Conservation (phyloP, 2,329 filamentous ascomycete species). For the Exophiala lecanii-corni region DNA sequence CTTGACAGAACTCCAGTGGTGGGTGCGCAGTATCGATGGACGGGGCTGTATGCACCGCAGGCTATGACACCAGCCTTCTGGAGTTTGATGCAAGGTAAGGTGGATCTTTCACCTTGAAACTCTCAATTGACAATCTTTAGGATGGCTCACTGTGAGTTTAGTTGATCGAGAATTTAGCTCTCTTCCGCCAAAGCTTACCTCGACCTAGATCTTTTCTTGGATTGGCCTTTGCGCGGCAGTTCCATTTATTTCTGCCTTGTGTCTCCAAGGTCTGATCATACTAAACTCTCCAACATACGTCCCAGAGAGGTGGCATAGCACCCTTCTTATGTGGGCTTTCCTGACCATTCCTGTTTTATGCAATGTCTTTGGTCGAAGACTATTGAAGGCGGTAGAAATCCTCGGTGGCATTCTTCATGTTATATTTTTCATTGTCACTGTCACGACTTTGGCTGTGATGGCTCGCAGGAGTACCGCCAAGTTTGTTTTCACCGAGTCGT, state of each 20-base stretch:
- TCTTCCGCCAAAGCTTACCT: background rate
- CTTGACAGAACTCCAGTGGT: conserved; percentile 7
- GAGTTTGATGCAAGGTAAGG: conserved; percentile 12
- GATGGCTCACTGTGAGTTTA: conserved; percentile 5
- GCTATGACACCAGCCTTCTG: conserved; percentile 28
- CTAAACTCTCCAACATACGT: conserved; percentile 38
- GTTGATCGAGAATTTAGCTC: conserved; percentile 2
- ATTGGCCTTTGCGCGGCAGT: conserved; percentile 32
- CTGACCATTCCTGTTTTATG: conserved; percentile 32
- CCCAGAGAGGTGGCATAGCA: conserved; percentile 45
- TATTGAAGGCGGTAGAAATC: conserved; percentile 30
- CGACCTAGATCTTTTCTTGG: conserved; percentile 33
- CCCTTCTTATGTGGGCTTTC: conserved; percentile 39
- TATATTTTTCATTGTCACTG: conserved; percentile 34
- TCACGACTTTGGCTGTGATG: conserved; percentile 33
- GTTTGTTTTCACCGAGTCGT: conserved; percentile 42
- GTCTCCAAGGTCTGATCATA: conserved; percentile 35
- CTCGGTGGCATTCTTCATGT: conserved; percentile 30
- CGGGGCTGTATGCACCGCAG: conserved; percentile 31
- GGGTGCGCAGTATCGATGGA: conserved; percentile 40
- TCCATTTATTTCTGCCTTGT: conserved; percentile 28
- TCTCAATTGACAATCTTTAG: conserved; percentile 8
- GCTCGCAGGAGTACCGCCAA: conserved; percentile 30
- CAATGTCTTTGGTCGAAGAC: conserved; percentile 32
- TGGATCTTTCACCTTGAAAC: conserved; percentile 5